Conservation (phyloP, 345 rosid genomes). For the Rhodamnia argentea region DNA sequence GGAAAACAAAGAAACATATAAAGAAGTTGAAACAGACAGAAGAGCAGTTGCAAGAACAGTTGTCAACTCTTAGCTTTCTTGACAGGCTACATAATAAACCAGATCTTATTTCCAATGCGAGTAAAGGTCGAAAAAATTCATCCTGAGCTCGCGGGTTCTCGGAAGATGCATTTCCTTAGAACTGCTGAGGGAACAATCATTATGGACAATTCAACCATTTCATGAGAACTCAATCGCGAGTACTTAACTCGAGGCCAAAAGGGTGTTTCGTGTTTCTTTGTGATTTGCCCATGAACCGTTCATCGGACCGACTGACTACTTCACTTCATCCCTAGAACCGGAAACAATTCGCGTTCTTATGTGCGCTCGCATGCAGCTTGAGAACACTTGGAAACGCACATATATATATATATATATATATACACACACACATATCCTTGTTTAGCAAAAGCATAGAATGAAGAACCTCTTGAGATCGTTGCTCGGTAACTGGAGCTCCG, state of each 20-base stretch:
- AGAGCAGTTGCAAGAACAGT: neutral
- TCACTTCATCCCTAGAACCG: neutral
- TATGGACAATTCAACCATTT: neutral
- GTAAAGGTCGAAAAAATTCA: neutral
- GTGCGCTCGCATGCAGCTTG: neutral
- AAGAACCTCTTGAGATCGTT: conserved; percentile 30
- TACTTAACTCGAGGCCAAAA: neutral
- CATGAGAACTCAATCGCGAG: neutral
- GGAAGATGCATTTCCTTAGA: neutral
- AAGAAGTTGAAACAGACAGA: neutral
- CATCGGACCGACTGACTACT: neutral
- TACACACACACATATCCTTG: neutral
- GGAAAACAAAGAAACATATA: neutral
- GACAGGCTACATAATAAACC: neutral
- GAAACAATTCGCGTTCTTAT: neutral
- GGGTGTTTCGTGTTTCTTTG: neutral
- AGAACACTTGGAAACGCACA: neutral
- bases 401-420: no score
- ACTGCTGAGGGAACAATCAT: neutral
- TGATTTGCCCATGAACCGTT: neutral
- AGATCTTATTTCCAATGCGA: neutral
- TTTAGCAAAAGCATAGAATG: neutral
- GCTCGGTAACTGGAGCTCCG: conserved; percentile 23
- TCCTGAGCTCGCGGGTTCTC: neutral
- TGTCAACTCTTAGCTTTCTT: neutral